Evolutionary conservation across 129 eudicot genomes (phyloP).

Genomic region (Chrysanthemum makinoi): DNA sequence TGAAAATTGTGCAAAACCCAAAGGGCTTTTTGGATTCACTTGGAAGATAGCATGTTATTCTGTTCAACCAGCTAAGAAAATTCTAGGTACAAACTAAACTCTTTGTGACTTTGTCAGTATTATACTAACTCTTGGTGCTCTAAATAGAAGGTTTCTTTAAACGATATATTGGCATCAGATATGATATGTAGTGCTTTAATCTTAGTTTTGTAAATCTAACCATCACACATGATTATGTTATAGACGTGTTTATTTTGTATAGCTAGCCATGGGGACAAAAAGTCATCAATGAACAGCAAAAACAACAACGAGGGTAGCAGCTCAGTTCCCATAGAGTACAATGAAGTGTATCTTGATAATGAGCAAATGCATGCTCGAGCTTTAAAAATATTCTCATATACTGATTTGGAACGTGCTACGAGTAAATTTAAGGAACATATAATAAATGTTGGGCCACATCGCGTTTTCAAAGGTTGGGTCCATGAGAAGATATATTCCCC

Average conservation of each 20-base stretch:
- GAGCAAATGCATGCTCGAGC: neutral
- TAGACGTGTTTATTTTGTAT: neutral
- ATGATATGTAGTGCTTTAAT: neutral
- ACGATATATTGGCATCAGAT: too few species aligned
- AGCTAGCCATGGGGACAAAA: neutral
- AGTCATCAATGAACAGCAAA: neutral
- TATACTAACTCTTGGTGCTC: neutral
- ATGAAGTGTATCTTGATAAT: neutral
- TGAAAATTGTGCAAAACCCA: too few species aligned
- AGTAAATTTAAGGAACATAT: conserved; percentile 9
- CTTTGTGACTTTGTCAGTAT: too few species aligned
- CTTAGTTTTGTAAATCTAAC: neutral
- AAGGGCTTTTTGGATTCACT: too few species aligned
- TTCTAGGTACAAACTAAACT: neutral
- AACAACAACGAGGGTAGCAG: too few species aligned
- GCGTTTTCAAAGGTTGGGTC: conserved; percentile 32
- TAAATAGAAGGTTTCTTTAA: neutral
- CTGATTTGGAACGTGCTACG: conserved; percentile 33
- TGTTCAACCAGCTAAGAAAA: too few species aligned
- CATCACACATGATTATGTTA: neutral
- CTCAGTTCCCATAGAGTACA: neutral
- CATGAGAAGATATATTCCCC: conserved; percentile 20
- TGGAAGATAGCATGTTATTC: too few species aligned
- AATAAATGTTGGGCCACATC: neutral
- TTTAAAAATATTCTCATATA: conserved; percentile 25